Base-by-base conservation (phyloP, 83 land plant genomes). In the Picea abies region DNA sequence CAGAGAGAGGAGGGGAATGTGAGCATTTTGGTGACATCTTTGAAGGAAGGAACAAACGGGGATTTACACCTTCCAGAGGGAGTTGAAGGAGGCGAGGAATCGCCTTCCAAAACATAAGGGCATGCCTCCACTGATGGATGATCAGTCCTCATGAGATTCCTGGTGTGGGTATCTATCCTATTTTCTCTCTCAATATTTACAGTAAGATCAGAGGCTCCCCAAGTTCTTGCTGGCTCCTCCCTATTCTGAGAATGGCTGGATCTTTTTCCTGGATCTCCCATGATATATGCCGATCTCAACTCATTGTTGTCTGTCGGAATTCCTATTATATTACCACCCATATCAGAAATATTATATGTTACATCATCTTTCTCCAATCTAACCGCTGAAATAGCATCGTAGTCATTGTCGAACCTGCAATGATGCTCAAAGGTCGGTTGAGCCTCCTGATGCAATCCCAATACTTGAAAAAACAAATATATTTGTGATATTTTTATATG, bases 11-110 rank as follows among this genome's bases (percentile, higher is more conserved):
- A 70, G 1, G 75, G 75, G 75, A 70, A 70, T 37, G 75, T 41
- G 0, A 70, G 39, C 9, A 70, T 41, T 17, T 70, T 70, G 41
- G 75, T 70, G 47, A 70, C 75, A 70, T 9, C 19, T 41, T 37
- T 70, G 47, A 70, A 70, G 8, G 75, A 70, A 70, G 75, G 75
- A 70, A 70, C 47, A 35, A 70, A 70, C 4, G 75, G 75, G 20
- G 75, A 70, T 70, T 70, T 70, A 70, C 75, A 70, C 75, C 75
- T 70, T 41, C 75, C 41, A 16, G 47, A 70, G 39, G 75, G 75
- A 20, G 75, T 37, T 37, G 75, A 17, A 35, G 75, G 47, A 35
- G 75, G 75, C 20, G 75, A 17, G 0, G 20, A 5, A 19, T 37
- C 47, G 2, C 75, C 41, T 17, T 70, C 44, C 8, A 70, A 37